Conservation (phyloP, 345 rosid genomes). For the Rhodamnia argentea region DNA sequence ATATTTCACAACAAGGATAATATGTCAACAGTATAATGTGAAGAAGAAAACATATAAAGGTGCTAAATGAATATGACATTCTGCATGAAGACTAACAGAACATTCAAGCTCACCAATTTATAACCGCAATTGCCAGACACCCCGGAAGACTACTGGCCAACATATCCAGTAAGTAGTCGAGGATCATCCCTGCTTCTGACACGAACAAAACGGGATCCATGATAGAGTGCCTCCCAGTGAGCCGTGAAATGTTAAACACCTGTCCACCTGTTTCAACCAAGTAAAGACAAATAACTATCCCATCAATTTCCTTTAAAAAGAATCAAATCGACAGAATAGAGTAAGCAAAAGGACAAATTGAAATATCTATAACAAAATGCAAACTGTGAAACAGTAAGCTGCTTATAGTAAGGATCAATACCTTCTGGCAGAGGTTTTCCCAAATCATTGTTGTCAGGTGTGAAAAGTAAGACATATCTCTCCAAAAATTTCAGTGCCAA, state of each 20-base stretch:
- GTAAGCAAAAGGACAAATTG: not conserved
- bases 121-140: conserved; percentile 45
- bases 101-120: conserved; percentile 72
- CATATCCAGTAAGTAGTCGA: conserved; percentile 47
- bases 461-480: conserved; percentile 64
- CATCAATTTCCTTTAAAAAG: not conserved
- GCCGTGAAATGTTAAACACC: conserved; percentile 65
- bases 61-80: not conserved
- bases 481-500: conserved; percentile 89
- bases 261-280: conserved; percentile 35
- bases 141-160: conserved; percentile 59
- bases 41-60: not conserved
- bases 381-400: not conserved
- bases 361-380: not conserved
- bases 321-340: not conserved
- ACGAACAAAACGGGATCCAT: conserved; percentile 50
- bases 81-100: not conserved
- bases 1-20: not conserved
- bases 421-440: conserved; percentile 52
- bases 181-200: conserved; percentile 56
- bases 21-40: not conserved
- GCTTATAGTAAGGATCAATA: conserved; percentile 10
- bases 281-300: conserved; percentile 3
- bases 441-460: conserved; percentile 53
- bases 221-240: conserved; percentile 58